Base-by-base conservation (phyloP, 192 early-diverging fungal species). In the Umbelopsis sp. region DNA sequence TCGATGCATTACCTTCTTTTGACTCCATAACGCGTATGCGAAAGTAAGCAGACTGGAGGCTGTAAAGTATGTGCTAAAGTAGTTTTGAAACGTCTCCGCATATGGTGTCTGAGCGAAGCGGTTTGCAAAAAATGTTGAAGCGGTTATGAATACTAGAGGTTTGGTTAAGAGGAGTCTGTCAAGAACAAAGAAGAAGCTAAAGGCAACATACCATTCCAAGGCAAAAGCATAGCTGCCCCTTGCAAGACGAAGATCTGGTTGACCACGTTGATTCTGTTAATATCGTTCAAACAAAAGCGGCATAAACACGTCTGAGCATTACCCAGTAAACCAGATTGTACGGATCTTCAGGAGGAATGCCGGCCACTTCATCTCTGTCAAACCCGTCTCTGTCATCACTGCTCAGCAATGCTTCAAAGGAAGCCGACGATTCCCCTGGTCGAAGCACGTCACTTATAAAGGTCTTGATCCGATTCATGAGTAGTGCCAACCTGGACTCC, bases 151-250 rank as follows among this genome's bases (percentile, higher is more conserved):
- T 27, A 89, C 82, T 87, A 48, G 22, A 65, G 49, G 47, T 44
- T 27, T 9, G 0, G 5, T 49, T 5, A 35, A 23, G 46, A 64
- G 18, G 22, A 25, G 50, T 13, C 12, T 30, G 33, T 15, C n/a
- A 49, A 21, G 18, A 66, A 27, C 18, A 18, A n/a, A n/a, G 73
- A 4, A 12, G 27, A 27, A 46, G 13, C 21, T 49, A 41, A 23
- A 70, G 8, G 55, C 35, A 27, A 49, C 18, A 30, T 79, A 86
- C 85, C 86, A 79, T 94, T 94, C 92, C 92, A 94, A 30, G 91
- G 90, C 37, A 94, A 74, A 46, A 94, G 79, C 74, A 91, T 88
- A 18, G 91, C 85, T 21, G 91, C 77, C n/a, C 92, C 92, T 77
- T 91, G 91, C 8, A 90, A 68, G 49, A 90, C 86, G 71, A 92